These are phyloP conservation scores for Tuber calosporum DNA, from an alignment of 495 filamentous ascomycete species.

Conservation along the genomic window DNA sequence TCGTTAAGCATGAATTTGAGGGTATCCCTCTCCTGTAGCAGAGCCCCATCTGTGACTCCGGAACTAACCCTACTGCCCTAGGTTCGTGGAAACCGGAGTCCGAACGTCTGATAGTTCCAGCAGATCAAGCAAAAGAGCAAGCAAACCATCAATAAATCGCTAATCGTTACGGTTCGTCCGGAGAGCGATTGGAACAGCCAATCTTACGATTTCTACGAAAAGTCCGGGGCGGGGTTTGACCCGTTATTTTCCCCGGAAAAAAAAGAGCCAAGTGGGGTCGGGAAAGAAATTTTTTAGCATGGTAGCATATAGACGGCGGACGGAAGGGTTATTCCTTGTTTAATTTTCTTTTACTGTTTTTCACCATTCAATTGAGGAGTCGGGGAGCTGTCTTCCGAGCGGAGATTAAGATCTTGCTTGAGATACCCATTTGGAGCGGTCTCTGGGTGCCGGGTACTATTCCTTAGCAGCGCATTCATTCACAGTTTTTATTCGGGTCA, in stretches of 20 bases:
- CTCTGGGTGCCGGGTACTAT: background rate
- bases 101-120: conserved; percentile 31
- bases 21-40: conserved; percentile 49
- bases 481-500: background rate
- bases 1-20: conserved; percentile 95
- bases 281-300: conserved; percentile 8
- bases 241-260: background rate
- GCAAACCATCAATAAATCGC: background rate
- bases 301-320: conserved; percentile 26
- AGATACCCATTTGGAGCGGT: background rate
- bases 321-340: conserved; percentile 14
- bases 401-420: conserved; percentile 4
- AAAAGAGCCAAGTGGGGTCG: conserved; percentile 5
- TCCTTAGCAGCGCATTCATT: background rate
- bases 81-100: conserved; percentile 41
- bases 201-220: conserved; percentile 23
- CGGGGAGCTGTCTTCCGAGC: background rate
- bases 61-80: conserved; percentile 6
- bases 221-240: background rate
- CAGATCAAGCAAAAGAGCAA: conserved; percentile 3
- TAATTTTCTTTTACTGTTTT: conserved; percentile 6
- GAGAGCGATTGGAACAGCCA: background rate
- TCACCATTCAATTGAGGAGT: background rate
- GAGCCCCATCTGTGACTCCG: conserved; percentile 21
- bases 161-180: background rate